Conservation (phyloP, 768 basidiomycete species). For the Leccinellum rugosiceps region DNA sequence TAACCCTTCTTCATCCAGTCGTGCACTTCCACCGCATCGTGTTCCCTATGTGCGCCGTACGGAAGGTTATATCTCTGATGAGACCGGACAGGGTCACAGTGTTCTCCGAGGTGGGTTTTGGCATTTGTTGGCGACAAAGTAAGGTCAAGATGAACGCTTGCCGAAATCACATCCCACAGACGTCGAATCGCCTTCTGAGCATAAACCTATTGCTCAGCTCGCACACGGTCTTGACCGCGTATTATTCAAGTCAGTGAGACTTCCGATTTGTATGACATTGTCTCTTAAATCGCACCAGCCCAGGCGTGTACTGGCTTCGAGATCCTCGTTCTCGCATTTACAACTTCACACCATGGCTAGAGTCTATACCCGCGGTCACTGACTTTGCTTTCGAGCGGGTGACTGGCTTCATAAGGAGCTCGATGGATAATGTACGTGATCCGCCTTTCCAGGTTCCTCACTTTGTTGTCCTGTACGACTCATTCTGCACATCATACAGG, state of each 20-base stretch:
- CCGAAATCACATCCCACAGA: conserved; percentile 32
- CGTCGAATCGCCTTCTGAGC: conserved; percentile 38
- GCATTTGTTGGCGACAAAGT: not conserved
- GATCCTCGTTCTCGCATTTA: conserved; percentile 84
- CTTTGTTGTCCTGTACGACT: not conserved
- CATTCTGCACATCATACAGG: conserved; percentile 37
- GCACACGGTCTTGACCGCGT: conserved; percentile 67
- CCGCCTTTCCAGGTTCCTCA: not conserved
- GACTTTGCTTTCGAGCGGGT: conserved; percentile 86
- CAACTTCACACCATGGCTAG: conserved; percentile 74
- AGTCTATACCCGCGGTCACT: conserved; percentile 68
- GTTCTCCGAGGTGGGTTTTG: conserved; percentile 18
- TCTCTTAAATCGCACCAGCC: conserved; percentile 42
- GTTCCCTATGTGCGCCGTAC: conserved; percentile 26
- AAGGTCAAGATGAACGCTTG: not conserved
- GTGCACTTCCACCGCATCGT: conserved; percentile 20
- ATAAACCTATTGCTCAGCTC: conserved; percentile 59
- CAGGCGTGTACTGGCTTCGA: conserved; percentile 84
- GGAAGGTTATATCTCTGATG: conserved; percentile 23
- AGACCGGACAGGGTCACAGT: not conserved
- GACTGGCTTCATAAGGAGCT: conserved; percentile 72
- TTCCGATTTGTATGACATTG: not conserved
- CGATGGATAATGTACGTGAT: conserved; percentile 60
- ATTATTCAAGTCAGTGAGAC: conserved; percentile 63
- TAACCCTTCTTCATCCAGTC: conserved; percentile 4